Base-by-base conservation (phyloP, 2,329 filamentous ascomycete genomes). In the Clarireedia homoeocarpa region DNA sequence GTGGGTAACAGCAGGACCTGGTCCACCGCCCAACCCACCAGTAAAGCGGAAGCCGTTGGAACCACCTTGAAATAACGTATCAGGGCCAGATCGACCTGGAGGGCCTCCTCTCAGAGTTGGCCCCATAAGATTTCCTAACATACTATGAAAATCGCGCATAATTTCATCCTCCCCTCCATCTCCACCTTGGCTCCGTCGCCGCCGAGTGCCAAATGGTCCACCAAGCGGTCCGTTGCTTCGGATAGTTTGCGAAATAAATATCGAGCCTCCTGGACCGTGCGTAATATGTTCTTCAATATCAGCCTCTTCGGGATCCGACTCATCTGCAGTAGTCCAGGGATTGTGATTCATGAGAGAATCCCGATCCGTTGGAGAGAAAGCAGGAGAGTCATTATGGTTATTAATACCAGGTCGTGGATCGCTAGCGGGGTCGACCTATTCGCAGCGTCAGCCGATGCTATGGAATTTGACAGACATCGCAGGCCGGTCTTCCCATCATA, bases 291-390 rank as follows among this genome's bases (percentile, higher is more conserved):
- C 76, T 24, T 82, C 78, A 58, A 84, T 80, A 62, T 84, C 78
- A 26, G 72, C 77, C 62, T 83, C 80, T 14, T 82, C 81, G 1
- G 80, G 80, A 57, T 84, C 82, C 2, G 80, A 80, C 51, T 72
- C 68, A 49, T 73, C 70, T 48, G 63, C 56, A 38, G 39, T 58
- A 39, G 39, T 58, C 65, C 65, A 69, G n/a, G 67, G 65, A 54
- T 68, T 57, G 36, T 68, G 66, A 34, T 63, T 27, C 17, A 55
- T 57, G 14, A 66, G 56, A 34, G 30, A 14, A 49, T 59, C 55
- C 15, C 57, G 30, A 34, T 34, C 57, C 30, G 65, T 53, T 17
- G 58, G 55, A 10, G 47, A 47, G 15, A 55, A 48, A 6, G 57
- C 56, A 38, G 61, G 60, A 26, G 57, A 30, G 34, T 57, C 62